A percentile compares a stretch with the other conserved stretches of the same genome.
These are phyloP conservation scores for Fusarium veterinarium DNA, from an alignment of 2,329 filamentous ascomycete genomes.

Conservation along the genomic window DNA sequence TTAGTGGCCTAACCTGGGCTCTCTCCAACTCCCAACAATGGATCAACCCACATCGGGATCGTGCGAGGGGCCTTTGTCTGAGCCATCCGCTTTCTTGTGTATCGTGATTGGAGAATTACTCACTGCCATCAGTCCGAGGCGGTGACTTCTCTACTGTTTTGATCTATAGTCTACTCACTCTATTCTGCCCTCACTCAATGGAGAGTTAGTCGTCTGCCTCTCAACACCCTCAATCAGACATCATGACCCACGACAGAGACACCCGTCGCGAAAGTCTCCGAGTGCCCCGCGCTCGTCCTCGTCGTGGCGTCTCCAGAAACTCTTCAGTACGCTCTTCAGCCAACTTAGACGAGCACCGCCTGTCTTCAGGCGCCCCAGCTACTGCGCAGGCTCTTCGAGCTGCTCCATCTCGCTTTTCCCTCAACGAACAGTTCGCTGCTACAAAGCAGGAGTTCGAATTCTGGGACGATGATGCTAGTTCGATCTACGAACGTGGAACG, in stretches of 20 bases:
- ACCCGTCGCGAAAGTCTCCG: conserved; percentile 46
- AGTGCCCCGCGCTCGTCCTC: conserved; percentile 42
- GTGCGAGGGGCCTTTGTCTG: conserved; percentile 28
- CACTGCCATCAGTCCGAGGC: conserved; percentile 15
- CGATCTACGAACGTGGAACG: conserved; percentile 52
- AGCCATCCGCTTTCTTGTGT: conserved; percentile 32
- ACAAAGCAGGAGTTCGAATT: conserved; percentile 60
- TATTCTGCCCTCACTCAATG: neutral
- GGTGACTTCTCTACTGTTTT: conserved; percentile 25
- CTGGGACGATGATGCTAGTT: conserved; percentile 60
- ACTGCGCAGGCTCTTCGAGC: conserved; percentile 48
- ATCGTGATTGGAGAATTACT: conserved; percentile 42
- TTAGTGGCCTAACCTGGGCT: neutral
- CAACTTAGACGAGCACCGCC: conserved; percentile 38
- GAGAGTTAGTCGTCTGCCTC: conserved; percentile 16
- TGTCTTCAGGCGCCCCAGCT: conserved; percentile 23
- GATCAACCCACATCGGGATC: conserved; percentile 36
- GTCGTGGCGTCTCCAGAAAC: conserved; percentile 27
- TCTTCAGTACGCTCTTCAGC: conserved; percentile 44
- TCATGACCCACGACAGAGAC: conserved; percentile 42
- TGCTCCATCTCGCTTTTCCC: conserved; percentile 58
- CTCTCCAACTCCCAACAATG: conserved; percentile 18
- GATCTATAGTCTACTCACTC: neutral
- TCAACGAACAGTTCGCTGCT: conserved; percentile 61
- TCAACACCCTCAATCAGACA: conserved; percentile 14